Conservation (phyloP, 78 protist species). For the Acrasis kona region DNA sequence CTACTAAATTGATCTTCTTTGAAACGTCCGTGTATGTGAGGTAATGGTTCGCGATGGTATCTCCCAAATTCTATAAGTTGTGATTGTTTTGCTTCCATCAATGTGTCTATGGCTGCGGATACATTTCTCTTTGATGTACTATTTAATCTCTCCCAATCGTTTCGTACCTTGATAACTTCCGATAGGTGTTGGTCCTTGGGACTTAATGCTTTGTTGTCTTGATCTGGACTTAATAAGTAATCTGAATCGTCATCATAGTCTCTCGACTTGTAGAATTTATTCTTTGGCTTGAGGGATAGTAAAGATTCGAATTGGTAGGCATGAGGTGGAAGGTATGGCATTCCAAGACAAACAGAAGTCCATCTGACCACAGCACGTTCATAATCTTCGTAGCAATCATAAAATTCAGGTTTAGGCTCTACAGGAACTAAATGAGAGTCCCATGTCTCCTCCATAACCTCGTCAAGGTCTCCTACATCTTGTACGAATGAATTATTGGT, state of each 20-base stretch:
- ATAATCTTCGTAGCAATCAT: neutral
- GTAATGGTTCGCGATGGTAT: too few species aligned
- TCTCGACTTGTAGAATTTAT: neutral
- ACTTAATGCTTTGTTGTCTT: neutral
- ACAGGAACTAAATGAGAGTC: neutral
- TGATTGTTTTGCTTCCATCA: too few species aligned
- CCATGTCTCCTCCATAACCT: neutral
- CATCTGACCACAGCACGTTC: neutral
- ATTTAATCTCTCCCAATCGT: neutral
- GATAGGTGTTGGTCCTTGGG: neutral
- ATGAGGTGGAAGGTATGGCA: neutral
- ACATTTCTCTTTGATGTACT: too few species aligned
- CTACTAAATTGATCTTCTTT: too few species aligned
- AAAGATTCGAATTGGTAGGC: neutral
- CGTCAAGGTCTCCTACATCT: neutral
- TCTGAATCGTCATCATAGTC: too few species aligned
- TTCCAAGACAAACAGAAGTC: neutral
- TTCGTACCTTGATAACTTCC: neutral
- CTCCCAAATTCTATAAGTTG: too few species aligned
- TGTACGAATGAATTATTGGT: neutral
- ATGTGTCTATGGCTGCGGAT: too few species aligned
- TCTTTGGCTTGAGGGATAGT: neutral
- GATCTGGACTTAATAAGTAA: neutral
- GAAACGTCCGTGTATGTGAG: too few species aligned
- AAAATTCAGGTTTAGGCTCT: conserved; percentile 1